Evolutionary conservation across 805 yeast genomes (phyloP).

Genomic region (Martiniozyma abietophila): DNA sequence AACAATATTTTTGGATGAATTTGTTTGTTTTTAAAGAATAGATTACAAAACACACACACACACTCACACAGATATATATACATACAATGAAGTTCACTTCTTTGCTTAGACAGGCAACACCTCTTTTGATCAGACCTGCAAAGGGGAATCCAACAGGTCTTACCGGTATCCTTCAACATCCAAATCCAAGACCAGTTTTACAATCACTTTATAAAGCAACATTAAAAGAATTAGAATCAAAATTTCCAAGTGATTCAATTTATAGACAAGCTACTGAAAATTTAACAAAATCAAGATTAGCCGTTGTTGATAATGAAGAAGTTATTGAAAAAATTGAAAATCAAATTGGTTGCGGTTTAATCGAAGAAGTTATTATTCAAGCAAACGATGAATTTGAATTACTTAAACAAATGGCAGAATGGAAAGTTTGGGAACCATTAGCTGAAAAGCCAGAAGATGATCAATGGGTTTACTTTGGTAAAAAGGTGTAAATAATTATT

Average conservation of each 20-base stretch:
- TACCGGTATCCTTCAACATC: slow-evolving; percentile 71
- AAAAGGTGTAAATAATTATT: slow-evolving; percentile 37
- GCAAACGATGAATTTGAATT: slow-evolving; percentile 72
- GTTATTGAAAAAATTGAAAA: slow-evolving; percentile 58
- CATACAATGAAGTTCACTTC: slow-evolving; percentile 31
- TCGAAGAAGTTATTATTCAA: slow-evolving; percentile 75
- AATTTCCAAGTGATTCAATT: slow-evolving; percentile 64
- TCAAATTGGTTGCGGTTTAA: slow-evolving; percentile 71
- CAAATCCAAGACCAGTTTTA: slow-evolving; percentile 75
- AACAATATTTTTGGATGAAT: too few species aligned
- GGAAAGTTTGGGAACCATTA: slow-evolving; percentile 72
- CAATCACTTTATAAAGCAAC: slow-evolving; percentile 64
- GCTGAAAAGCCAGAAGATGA: slow-evolving; percentile 72
- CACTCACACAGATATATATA: neutral
- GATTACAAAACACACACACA: neutral
- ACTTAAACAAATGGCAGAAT: slow-evolving; percentile 55
- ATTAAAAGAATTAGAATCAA: slow-evolving; percentile 42
- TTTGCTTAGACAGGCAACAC: slow-evolving; percentile 32
- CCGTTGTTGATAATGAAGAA: slow-evolving; percentile 54
- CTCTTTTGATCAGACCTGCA: slow-evolving; percentile 43
- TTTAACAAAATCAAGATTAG: slow-evolving; percentile 60
- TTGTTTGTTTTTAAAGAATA: neutral
- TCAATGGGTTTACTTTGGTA: slow-evolving; percentile 79
- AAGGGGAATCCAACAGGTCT: slow-evolving; percentile 73
- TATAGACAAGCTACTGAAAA: slow-evolving; percentile 68